Percentiles rank a stretch among this genome's conserved stretches.
phyloP scores from a whole-genome alignment of 768 basidiomycete species.

The Pleurotus tuoliensis region DNA sequence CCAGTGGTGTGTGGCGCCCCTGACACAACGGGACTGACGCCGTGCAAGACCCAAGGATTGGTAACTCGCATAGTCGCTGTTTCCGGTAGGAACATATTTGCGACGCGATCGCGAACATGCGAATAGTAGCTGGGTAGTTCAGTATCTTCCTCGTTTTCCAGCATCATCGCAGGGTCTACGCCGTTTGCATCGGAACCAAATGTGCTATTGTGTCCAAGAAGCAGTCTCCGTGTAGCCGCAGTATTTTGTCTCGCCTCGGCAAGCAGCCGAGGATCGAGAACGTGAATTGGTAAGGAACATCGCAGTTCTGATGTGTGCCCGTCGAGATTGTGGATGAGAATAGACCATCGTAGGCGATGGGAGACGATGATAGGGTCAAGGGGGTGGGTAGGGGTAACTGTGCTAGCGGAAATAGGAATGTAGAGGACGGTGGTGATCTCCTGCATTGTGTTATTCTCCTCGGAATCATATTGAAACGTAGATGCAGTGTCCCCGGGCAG shows the following conservation, averaged over 20 bases:
- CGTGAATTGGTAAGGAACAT: slow-evolving; percentile 85
- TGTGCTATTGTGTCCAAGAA: slow-evolving; percentile 33
- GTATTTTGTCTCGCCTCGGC: slow-evolving; percentile 74
- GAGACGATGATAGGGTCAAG: slow-evolving; percentile 72
- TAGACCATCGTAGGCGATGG: slow-evolving; percentile 80
- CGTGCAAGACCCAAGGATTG: slow-evolving; percentile 55
- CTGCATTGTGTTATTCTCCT: slow-evolving; percentile 13
- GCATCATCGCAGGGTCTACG: slow-evolving; percentile 39
- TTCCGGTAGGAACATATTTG: slow-evolving; percentile 69
- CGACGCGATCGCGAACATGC: slow-evolving; percentile 88
- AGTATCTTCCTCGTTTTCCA: slow-evolving; percentile 52
- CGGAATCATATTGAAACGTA: not conserved
- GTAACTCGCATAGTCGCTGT: slow-evolving; percentile 56
- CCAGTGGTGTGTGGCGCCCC: slow-evolving; percentile 17
- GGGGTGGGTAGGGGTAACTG: slow-evolving; percentile 64
- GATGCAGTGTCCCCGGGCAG: not conserved
- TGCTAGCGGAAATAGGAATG: slow-evolving; percentile 51
- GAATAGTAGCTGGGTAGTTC: slow-evolving; percentile 87
- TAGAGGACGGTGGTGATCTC: slow-evolving; percentile 62
- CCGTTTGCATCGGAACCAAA: slow-evolving; percentile 28
- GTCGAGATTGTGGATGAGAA: slow-evolving; percentile 79
- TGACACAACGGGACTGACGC: slow-evolving; percentile 30
- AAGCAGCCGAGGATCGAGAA: slow-evolving; percentile 71
- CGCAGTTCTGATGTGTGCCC: slow-evolving; percentile 94
- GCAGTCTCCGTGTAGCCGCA: slow-evolving; percentile 68